Percentiles rank a stretch among this genome's conserved stretches.
Conservation (phyloP, 768 basidiomycete species). For the Russula lepida region DNA sequence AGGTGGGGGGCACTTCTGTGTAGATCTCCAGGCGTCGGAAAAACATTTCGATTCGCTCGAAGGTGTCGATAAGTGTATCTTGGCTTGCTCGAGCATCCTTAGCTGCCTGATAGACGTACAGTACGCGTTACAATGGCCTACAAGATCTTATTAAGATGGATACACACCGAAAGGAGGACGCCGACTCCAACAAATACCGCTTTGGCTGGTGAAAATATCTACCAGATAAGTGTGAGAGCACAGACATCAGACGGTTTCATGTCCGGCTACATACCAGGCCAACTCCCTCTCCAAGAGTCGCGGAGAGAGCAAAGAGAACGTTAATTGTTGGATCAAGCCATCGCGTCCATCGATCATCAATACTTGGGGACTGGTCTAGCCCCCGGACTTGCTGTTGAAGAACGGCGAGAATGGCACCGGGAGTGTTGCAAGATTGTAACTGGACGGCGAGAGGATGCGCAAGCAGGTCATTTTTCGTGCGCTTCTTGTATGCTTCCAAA, state of each 20-base stretch:
- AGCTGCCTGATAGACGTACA: background rate
- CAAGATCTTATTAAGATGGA: background rate
- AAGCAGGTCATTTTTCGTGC: background rate
- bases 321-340: background rate
- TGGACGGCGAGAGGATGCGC: background rate
- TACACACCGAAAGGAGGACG: background rate
- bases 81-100: background rate
- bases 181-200: background rate
- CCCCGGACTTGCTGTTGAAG: background rate
- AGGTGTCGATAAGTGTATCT: background rate
- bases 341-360: background rate
- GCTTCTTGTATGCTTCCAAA: background rate
- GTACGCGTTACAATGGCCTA: background rate
- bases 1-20: background rate
- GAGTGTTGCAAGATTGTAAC: background rate
- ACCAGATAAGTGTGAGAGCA: background rate
- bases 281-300: background rate
- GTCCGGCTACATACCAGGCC: background rate
- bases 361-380: background rate
- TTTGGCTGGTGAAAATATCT: background rate
- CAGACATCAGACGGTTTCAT: too few species aligned
- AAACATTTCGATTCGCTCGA: background rate
- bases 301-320: background rate
- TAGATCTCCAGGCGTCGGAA: background rate
- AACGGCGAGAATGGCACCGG: background rate